phyloP scores from a whole-genome alignment of 176 grass and related monocot genomes.

The Triticum turgidum region DNA sequence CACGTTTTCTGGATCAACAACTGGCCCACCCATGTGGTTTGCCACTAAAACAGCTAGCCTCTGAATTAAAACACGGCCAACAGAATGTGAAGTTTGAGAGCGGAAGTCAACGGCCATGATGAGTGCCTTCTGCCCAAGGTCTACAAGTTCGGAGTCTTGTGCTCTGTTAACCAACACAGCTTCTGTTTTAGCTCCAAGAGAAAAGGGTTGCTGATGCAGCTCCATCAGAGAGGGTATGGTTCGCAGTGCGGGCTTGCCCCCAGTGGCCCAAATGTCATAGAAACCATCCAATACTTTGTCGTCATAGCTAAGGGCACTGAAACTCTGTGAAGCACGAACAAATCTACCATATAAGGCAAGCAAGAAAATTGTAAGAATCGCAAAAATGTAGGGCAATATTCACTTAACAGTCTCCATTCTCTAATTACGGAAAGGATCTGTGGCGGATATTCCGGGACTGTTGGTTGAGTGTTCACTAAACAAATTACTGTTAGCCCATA shows the following conservation, averaged over 20 bases:
- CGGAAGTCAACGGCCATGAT: conserved; percentile 53
- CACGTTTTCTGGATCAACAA: conserved; percentile 65
- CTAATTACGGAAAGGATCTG: conserved; percentile 18
- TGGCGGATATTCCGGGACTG: conserved; percentile 14
- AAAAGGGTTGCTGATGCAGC: conserved; percentile 48
- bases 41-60: conserved; percentile 70
- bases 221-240: conserved; percentile 82
- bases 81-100: conserved; percentile 46
- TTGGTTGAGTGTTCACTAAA: background rate
- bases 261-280: conserved; percentile 79
- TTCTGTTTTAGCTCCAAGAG: conserved; percentile 63
- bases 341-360: conserved; percentile 66
- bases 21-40: conserved; percentile 80
- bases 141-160: conserved; percentile 64
- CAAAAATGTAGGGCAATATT: conserved; percentile 31
- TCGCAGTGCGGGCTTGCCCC: conserved; percentile 31
- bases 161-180: conserved; percentile 76
- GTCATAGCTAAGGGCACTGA: conserved; percentile 89
- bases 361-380: conserved; percentile 44
- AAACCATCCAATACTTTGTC: conserved; percentile 98
- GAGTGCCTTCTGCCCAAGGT: conserved; percentile 73
- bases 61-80: conserved; percentile 65
- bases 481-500: conserved; percentile 1
- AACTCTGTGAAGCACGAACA: conserved; percentile 91
- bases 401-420: conserved; percentile 24